phyloP scores from a whole-genome alignment of 2,329 filamentous ascomycete genomes.

The Seiridium unicorne region DNA sequence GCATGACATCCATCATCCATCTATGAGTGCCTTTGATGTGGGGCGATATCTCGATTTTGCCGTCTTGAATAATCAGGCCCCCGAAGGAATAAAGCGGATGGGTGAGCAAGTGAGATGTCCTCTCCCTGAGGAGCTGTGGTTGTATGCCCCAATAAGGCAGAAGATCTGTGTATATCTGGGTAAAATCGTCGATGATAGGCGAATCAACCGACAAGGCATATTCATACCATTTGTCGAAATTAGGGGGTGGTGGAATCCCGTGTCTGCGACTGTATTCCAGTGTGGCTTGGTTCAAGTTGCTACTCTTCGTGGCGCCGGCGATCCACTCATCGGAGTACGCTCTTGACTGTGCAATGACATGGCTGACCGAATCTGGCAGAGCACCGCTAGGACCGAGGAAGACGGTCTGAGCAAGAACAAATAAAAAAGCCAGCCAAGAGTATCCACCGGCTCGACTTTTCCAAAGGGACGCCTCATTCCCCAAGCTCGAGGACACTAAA shows the following conservation, averaged over 20 bases:
- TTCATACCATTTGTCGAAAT: conserved; percentile 72
- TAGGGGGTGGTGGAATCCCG: conserved; percentile 65
- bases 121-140: conserved; percentile 58
- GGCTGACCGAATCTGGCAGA: conserved; percentile 19
- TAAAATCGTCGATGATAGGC: conserved; percentile 68
- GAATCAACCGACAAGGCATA: conserved; percentile 62
- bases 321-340: conserved; percentile 43
- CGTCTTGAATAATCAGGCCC: conserved; percentile 30
- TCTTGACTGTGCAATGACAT: conserved; percentile 45
- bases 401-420: conserved; percentile 17
- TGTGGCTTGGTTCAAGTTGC: conserved; percentile 59
- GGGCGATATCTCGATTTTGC: conserved; percentile 26
- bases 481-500: conserved; percentile 5
- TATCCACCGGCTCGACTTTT: conserved; percentile 17
- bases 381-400: conserved; percentile 13
- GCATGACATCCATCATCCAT: conserved; percentile 36
- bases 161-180: conserved; percentile 64
- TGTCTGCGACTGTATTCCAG: conserved; percentile 64
- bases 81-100: conserved; percentile 27
- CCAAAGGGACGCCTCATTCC: conserved; percentile 12
- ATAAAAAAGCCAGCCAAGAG: conserved; percentile 15
- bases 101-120: conserved; percentile 33
- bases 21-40: conserved; percentile 30
- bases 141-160: conserved; percentile 68
- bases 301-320: conserved; percentile 40